phyloP scores from a whole-genome alignment of 2,329 filamentous ascomycete species.

The Huntiella savannae region DNA sequence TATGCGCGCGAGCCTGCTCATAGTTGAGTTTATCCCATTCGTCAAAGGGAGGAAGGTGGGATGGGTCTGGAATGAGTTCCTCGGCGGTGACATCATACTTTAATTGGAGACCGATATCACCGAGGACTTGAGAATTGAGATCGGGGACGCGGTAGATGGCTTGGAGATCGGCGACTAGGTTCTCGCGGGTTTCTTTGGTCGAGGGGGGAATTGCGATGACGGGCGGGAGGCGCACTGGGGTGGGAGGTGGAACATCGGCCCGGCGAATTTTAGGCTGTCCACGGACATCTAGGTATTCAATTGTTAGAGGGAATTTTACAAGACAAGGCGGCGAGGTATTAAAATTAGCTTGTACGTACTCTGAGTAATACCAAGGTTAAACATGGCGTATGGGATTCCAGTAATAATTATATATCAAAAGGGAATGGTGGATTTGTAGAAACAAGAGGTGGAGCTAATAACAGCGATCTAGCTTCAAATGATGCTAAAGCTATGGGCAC shows the following conservation, averaged over 20 bases:
- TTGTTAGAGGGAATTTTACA: background rate
- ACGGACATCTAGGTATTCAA: background rate
- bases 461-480: too few species aligned
- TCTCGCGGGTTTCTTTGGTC: slow-evolving; percentile 15
- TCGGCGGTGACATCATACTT: slow-evolving; percentile 27
- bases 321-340: background rate
- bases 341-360: background rate
- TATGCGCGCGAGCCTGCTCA: slow-evolving; percentile 30
- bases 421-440: too few species aligned
- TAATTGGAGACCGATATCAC: slow-evolving; percentile 38
- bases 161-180: slow-evolving; percentile 32
- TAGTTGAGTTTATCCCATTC: slow-evolving; percentile 30
- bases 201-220: slow-evolving; percentile 14
- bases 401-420: too few species aligned
- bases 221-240: slow-evolving; percentile 31
- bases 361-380: too few species aligned
- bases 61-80: slow-evolving; percentile 34
- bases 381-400: too few species aligned
- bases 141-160: slow-evolving; percentile 33
- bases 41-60: slow-evolving; percentile 32
- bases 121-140: slow-evolving; percentile 29
- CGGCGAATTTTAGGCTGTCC: slow-evolving; percentile 20
- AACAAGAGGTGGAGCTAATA: too few species aligned
- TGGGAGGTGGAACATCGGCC: slow-evolving; percentile 36
- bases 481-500: too few species aligned